A percentile compares a stretch with the other conserved stretches of the same genome.
phyloP scores from a whole-genome alignment of 192 early-diverging fungal genomes.

The Entomortierella chlamydospora region DNA sequence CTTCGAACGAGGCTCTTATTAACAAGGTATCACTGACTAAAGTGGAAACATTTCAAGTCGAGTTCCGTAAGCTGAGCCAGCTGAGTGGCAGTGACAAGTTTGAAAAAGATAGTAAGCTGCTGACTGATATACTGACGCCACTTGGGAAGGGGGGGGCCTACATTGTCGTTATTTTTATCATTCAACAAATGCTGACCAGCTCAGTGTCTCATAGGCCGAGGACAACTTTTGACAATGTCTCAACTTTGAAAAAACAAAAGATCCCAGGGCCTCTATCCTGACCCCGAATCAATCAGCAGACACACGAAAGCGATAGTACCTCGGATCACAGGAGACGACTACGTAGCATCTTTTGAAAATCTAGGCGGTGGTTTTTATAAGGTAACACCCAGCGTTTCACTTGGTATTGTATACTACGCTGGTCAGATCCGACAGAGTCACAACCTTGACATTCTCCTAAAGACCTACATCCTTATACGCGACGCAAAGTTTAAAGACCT shows the following conservation, averaged over 20 bases:
- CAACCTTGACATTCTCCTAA: too few relatives aligned
- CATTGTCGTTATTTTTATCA: too few relatives aligned
- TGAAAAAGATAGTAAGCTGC: conserved; percentile 65
- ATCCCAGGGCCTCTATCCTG: conserved; percentile 33
- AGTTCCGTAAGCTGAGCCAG: conserved; percentile 77
- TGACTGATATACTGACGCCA: too few relatives aligned
- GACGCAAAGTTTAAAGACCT: conserved; percentile 23
- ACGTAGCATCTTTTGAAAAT: conserved; percentile 36
- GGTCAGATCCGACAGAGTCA: too few relatives aligned
- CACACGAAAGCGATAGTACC: neutral
- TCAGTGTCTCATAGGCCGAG: conserved; percentile 30
- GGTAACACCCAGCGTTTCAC: too few relatives aligned
- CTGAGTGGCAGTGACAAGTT: conserved; percentile 71
- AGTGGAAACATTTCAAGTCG: conserved; percentile 79
- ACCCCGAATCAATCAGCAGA: conserved; percentile 1
- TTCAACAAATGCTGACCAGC: too few relatives aligned
- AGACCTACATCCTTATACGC: conserved; percentile 22
- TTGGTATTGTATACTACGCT: too few relatives aligned
- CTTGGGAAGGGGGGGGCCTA: too few relatives aligned
- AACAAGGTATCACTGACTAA: conserved; percentile 60
- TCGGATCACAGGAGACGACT: conserved; percentile 13
- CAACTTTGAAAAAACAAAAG: conserved; percentile 15
- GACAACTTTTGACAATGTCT: conserved; percentile 19
- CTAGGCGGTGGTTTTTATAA: conserved; percentile 43
- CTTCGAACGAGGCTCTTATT: neutral